Conservation (phyloP, 73 alveolate genomes). For the Tetrahymena malaccensis region DNA sequence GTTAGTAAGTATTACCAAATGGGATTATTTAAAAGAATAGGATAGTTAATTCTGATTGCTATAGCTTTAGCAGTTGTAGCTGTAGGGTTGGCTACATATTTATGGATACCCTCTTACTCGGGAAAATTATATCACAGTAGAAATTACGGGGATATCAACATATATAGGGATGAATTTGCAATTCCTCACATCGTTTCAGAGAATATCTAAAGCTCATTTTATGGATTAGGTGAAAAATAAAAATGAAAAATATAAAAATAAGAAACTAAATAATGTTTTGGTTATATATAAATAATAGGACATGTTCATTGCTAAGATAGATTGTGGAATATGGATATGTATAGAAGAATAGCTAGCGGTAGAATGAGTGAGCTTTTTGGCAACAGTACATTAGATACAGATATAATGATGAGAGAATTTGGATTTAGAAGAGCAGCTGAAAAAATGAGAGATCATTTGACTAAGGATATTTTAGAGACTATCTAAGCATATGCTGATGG, state of each 20-base stretch:
- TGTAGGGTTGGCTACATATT: not conserved
- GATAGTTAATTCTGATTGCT: not conserved
- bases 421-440: slow-evolving; percentile 35
- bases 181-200: slow-evolving; percentile 27
- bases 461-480: not conserved
- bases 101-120: not conserved
- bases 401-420: slow-evolving; percentile 13
- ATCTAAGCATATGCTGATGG: slow-evolving; percentile 34
- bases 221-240: slow-evolving; percentile 5
- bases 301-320: slow-evolving; percentile 39
- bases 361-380: slow-evolving; percentile 36
- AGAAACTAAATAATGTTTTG: not conserved
- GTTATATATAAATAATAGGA: not conserved
- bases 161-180: slow-evolving; percentile 8
- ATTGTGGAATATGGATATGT: slow-evolving; percentile 29
- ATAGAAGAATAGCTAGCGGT: slow-evolving; percentile 36
- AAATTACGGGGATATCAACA: not conserved
- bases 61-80: not conserved
- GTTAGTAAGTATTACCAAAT: not conserved
- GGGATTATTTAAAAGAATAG: not conserved
- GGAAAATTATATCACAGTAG: not conserved
- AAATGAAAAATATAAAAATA: not conserved
- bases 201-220: not conserved
- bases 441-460: not conserved
- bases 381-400: not conserved